Conservation (phyloP, 2,329 filamentous ascomycete species). For the Coniochaeta sp. region DNA sequence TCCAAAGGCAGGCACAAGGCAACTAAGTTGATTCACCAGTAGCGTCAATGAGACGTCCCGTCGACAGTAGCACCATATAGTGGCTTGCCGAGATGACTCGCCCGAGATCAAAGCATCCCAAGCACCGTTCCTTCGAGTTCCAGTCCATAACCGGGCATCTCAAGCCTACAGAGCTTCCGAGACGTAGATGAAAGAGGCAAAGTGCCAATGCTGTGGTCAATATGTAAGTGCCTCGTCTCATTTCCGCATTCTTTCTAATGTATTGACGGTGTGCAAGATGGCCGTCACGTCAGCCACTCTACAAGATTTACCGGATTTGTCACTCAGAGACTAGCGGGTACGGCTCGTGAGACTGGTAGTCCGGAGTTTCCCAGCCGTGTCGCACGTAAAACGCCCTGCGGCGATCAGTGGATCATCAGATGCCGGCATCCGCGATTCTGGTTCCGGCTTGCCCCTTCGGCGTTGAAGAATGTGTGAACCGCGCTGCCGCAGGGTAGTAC, state of each 20-base stretch:
- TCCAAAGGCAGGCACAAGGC: conserved; percentile 13
- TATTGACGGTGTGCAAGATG: neutral
- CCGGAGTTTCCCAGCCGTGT: neutral
- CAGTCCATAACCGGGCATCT: neutral
- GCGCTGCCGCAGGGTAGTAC: neutral
- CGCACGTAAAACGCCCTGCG: neutral
- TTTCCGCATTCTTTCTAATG: neutral
- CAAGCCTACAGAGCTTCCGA: neutral
- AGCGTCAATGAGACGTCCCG: neutral
- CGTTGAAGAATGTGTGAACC: neutral
- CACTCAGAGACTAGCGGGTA: neutral
- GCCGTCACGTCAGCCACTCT: neutral
- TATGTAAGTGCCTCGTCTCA: neutral
- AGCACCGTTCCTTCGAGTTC: neutral
- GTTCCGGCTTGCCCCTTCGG: neutral
- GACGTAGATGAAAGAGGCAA: neutral
- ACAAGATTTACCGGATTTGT: neutral
- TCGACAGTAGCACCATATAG: neutral
- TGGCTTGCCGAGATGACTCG: neutral
- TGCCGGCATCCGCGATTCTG: neutral
- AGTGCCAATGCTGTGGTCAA: neutral
- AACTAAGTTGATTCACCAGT: neutral
- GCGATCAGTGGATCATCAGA: neutral
- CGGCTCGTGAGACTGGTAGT: neutral
- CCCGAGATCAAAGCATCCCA: neutral